Evolutionary conservation across 2,329 filamentous ascomycete genomes (phyloP), one percentile per base, ranked within the genome.

Genomic region (Colletotrichum tropicicola): DNA sequence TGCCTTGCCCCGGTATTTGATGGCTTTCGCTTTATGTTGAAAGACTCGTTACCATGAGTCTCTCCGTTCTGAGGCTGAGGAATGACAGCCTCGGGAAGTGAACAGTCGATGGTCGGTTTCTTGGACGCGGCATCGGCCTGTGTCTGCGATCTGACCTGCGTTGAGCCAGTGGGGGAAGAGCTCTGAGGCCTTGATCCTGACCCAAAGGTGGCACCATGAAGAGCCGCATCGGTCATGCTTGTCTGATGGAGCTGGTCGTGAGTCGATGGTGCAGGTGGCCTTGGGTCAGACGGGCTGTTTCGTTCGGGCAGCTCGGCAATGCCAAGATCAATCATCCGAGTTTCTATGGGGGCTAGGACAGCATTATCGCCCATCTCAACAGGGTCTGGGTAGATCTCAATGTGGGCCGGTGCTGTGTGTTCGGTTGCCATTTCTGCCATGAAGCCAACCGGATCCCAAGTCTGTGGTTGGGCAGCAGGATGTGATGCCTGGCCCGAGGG

Each of bases 371-470:
- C 78, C 67, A 85, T 78, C 69, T 85, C 83, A 4, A 83, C 76
- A 0, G 82, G 79, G 0, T 79, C 72, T 0, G 82, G 83, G 41
- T 83, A 74, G 12, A 71, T 73, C 66, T 85, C 83, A 6, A 80
- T 75, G 1, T 72, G 71, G 6, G 82, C 79, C 7, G 67, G 68
- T 0, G 74, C 77, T 1, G 82, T 84, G 21, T 77, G 70, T 17
- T 80, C 78, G 9, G 81, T 84, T 5, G 80, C 71, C 74, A 86
- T 80, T 71, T 86, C 83, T 3, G 83, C 79, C 21, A 85, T 73
- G 15, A 79, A 41, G 1, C 83, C 82, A 2, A 84, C 75, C 0
- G 83, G 82, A 35, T 82, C 73, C 13, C 74, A 78, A 15, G 63
- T 25, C 13, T 37, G 45, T 4, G 62, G 41, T 7, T 71, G 69